Evolutionary conservation across 441 rosid species (phyloP).

Genomic region (Bruguiera hainesii): DNA sequence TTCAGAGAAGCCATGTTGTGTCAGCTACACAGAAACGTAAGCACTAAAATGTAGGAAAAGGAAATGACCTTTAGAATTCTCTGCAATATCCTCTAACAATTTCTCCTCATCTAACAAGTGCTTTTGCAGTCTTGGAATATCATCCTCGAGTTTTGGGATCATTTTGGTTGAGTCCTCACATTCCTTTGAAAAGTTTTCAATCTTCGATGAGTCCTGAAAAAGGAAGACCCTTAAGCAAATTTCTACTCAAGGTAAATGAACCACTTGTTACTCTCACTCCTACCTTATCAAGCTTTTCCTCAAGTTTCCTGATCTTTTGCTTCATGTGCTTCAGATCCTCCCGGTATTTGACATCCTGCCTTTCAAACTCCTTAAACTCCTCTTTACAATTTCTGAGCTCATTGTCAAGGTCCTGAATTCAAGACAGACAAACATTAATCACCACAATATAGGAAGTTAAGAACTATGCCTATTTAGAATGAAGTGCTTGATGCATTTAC

Average conservation of each 20-base stretch:
- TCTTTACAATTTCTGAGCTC: slow-evolving; percentile 69
- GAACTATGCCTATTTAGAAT: neutral
- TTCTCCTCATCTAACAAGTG: slow-evolving; percentile 68
- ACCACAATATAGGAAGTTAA: neutral
- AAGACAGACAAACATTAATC: slow-evolving; percentile 6
- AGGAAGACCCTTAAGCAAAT: slow-evolving; percentile 5
- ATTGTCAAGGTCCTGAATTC: slow-evolving; percentile 70
- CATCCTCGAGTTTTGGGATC: slow-evolving; percentile 80
- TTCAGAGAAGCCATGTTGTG: no score
- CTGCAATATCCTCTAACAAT: slow-evolving; percentile 64
- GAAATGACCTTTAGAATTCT: slow-evolving; percentile 66
- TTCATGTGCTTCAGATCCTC: slow-evolving; percentile 92
- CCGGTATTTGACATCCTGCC: slow-evolving; percentile 87
- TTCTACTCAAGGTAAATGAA: slow-evolving; percentile 16
- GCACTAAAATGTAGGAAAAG: neutral
- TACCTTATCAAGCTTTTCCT: slow-evolving; percentile 86
- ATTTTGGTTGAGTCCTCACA: slow-evolving; percentile 52
- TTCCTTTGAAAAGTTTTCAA: slow-evolving; percentile 60
- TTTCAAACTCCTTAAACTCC: slow-evolving; percentile 91
- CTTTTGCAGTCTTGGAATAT: slow-evolving; percentile 69
- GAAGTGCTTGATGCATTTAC: neutral
- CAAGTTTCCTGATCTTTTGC: slow-evolving; percentile 92
- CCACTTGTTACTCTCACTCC: slow-evolving; percentile 6
- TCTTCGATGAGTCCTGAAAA: slow-evolving; percentile 68
- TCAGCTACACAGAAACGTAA: neutral